A percentile compares a stretch with the other conserved stretches of the same genome.
These are phyloP conservation scores for Solanum phureja DNA, from an alignment of 257 asterid genomes.

Conservation along the genomic window DNA sequence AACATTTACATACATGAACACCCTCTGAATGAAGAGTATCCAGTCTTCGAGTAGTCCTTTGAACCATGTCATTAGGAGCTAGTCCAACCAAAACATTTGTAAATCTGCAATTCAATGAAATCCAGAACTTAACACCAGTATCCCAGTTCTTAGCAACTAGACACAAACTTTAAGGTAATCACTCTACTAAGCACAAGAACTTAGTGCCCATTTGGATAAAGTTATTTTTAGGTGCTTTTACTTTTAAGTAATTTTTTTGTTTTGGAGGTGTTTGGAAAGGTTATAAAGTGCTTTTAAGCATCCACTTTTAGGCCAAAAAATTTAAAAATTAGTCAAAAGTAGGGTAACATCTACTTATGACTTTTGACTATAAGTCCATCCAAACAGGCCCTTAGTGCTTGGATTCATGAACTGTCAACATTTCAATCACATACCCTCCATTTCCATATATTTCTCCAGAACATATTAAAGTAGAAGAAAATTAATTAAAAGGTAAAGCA, in stretches of 20 bases:
- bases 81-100: slow-evolving; percentile 78
- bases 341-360: too few species aligned
- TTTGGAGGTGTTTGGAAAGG: too few species aligned
- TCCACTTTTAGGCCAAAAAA: too few species aligned
- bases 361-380: too few species aligned
- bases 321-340: too few species aligned
- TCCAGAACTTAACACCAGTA: neutral
- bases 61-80: slow-evolving; percentile 62
- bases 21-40: slow-evolving; percentile 98
- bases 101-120: slow-evolving; percentile 40
- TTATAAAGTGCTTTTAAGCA: too few species aligned
- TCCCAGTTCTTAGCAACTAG: neutral
- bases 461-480: neutral
- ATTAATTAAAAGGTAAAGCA: neutral
- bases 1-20: slow-evolving; percentile 63
- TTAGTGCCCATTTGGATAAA: too few species aligned
- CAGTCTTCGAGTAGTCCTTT: slow-evolving; percentile 77
- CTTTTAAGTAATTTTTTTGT: too few species aligned
- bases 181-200: neutral
- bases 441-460: neutral
- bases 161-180: neutral
- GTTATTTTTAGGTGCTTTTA: too few species aligned
- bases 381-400: too few species aligned
- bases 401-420: neutral
- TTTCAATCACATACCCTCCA: neutral